phyloP scores from a whole-genome alignment of 2,329 filamentous ascomycete genomes.

The Peltaster fructicola region DNA sequence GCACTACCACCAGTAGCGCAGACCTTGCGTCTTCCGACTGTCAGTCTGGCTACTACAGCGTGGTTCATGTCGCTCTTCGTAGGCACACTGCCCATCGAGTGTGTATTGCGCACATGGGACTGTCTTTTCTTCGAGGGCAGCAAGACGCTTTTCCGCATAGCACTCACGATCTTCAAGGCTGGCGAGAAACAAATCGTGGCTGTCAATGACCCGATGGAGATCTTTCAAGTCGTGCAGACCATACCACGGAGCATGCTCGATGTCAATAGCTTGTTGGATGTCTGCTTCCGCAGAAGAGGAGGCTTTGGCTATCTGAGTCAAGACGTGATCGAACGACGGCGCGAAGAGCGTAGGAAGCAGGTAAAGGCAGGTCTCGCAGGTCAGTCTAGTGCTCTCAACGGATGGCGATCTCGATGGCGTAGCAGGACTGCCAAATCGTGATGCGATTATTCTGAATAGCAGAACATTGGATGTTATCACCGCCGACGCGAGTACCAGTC shows the following conservation, averaged over 20 bases:
- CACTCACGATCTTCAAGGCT: constrained; percentile 77
- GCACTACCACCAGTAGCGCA: constrained; percentile 23
- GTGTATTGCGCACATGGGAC: constrained; percentile 84
- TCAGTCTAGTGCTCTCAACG: too few species aligned
- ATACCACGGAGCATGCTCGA: constrained; percentile 69
- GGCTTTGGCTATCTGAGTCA: constrained; percentile 71
- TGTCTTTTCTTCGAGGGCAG: constrained; percentile 90
- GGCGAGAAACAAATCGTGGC: constrained; percentile 66
- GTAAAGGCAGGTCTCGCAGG: too few species aligned
- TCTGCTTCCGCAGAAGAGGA: constrained; percentile 51
- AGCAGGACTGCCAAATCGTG: too few species aligned
- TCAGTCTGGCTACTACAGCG: constrained; percentile 79
- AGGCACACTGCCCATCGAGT: constrained; percentile 79
- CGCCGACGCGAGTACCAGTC: too few species aligned
- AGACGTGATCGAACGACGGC: constrained; percentile 58
- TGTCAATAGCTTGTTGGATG: constrained; percentile 63
- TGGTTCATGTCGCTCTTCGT: constrained; percentile 99
- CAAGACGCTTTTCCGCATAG: constrained; percentile 83
- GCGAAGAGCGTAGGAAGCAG: constrained; percentile 39
- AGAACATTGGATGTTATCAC: too few species aligned
- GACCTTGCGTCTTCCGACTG: constrained; percentile 53
- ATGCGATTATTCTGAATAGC: too few species aligned
- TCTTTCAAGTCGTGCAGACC: constrained; percentile 84
- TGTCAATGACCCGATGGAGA: constrained; percentile 77
- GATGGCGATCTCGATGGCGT: too few species aligned